These are phyloP conservation scores for Elaeagnus macrophylla DNA, from an alignment of 306 rosid genomes.

Conservation along the genomic window DNA sequence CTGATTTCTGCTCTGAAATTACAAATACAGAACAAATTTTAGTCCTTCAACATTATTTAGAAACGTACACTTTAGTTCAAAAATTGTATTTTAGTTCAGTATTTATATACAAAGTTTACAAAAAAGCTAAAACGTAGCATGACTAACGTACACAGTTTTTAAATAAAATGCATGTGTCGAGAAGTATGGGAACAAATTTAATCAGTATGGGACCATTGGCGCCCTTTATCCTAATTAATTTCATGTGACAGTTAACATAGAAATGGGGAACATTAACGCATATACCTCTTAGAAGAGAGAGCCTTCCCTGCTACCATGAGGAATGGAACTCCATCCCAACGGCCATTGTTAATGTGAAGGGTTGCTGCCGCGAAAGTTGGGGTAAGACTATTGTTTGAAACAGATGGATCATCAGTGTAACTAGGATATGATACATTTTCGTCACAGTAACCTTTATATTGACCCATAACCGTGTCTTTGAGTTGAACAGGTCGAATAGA, in stretches of 20 bases:
- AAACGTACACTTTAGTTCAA: no score
- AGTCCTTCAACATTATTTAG: no score
- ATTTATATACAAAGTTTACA: no score
- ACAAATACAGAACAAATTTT: not conserved
- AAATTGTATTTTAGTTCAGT: no score
- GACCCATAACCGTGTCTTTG: conserved; percentile 87
- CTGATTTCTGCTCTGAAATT: conserved; percentile 87
- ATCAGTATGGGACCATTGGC: no score
- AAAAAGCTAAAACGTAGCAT: conserved; percentile 1
- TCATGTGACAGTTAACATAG: no score
- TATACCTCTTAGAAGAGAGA: conserved; percentile 70
- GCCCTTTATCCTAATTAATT: no score
- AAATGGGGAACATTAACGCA: conserved; percentile 3
- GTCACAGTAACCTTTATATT: conserved; percentile 79
- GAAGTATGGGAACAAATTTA: not conserved
- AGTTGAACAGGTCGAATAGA: conserved; percentile 72
- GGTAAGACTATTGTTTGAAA: conserved; percentile 71
- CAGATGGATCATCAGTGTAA: conserved; percentile 73
- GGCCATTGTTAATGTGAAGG: conserved; percentile 74
- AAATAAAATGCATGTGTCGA: conserved; percentile 2
- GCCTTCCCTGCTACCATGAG: conserved; percentile 99
- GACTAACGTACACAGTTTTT: conserved; percentile 11
- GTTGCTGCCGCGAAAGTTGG: conserved; percentile 97
- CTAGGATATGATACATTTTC: conserved; percentile 64
- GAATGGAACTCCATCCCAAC: conserved; percentile 99